phyloP scores from a whole-genome alignment of 805 yeast genomes.

The Saccharomycopsis schoenii region DNA sequence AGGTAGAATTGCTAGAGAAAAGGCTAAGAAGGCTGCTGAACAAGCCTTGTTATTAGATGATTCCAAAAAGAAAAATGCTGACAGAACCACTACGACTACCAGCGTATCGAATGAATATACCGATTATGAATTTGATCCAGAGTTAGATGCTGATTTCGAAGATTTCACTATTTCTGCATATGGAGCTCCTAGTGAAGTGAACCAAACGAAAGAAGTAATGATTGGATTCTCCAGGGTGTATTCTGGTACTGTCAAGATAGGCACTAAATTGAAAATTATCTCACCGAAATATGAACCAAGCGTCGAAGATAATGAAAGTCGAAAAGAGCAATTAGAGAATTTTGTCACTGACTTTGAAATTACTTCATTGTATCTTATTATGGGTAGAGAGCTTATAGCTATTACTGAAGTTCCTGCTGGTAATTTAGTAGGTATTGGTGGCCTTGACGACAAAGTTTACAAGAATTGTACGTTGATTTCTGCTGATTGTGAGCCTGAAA shows the following conservation, averaged over 20 bases:
- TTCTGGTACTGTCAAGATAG: conserved; percentile 71
- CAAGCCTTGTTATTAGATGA: conserved; percentile 22
- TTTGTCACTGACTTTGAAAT: conserved; percentile 43
- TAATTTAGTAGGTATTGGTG: conserved; percentile 88
- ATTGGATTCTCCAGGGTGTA: conserved; percentile 85
- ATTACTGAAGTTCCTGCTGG: conserved; percentile 86
- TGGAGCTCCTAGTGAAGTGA: conserved; percentile 23
- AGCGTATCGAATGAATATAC: conserved; percentile 7
- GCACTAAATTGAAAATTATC: conserved; percentile 64
- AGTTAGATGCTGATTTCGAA: conserved; percentile 31
- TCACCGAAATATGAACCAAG: conserved; percentile 83
- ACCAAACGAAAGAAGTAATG: conserved; percentile 44
- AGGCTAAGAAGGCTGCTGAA: conserved; percentile 48
- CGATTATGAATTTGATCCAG: conserved; percentile 21
- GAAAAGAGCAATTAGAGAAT: neutral
- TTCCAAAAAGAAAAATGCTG: conserved; percentile 23
- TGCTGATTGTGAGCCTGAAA: conserved; percentile 28
- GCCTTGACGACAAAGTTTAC: conserved; percentile 70
- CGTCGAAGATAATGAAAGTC: conserved; percentile 41
- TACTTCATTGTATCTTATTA: conserved; percentile 64
- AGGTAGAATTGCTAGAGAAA: conserved; percentile 51
- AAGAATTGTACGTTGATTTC: conserved; percentile 79
- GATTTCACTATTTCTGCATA: conserved; percentile 30
- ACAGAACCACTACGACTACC: conserved; percentile 22
- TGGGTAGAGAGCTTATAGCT: conserved; percentile 86